A percentile compares a stretch with the other conserved stretches of the same genome.
These are phyloP conservation scores for Globisporangium spiculum DNA, from an alignment of 352 stramenopile genomes.

Conservation along the genomic window DNA sequence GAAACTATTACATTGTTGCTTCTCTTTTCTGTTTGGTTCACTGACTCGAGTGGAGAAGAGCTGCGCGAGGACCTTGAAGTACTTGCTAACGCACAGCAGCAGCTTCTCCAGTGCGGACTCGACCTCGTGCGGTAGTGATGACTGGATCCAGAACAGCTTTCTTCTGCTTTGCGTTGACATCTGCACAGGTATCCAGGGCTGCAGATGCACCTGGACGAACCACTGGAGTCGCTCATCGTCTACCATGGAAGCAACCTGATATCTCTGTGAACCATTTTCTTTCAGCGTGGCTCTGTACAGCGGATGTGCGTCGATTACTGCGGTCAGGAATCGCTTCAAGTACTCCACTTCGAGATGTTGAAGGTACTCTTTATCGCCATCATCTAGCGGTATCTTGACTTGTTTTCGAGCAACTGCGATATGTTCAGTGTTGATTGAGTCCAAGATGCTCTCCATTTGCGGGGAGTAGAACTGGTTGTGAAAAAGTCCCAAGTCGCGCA, in stretches of 20 bases:
- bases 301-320: constrained; percentile 11
- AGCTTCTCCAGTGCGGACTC: constrained; percentile 31
- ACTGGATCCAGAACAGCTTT: constrained; percentile 21
- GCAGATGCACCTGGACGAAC: constrained; percentile 14
- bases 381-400: constrained; percentile 4
- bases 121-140: constrained; percentile 29
- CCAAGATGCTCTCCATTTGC: constrained; percentile 36
- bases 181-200: not conserved
- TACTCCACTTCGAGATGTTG: constrained; percentile 2
- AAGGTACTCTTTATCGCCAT: not conserved
- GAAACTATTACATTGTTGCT: not conserved
- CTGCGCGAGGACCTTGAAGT: constrained; percentile 35
- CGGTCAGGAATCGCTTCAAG: constrained; percentile 12
- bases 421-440: constrained; percentile 9
- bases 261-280: not conserved
- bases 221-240: constrained; percentile 9
- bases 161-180: not conserved
- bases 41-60: constrained; percentile 34
- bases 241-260: not conserved
- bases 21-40: not conserved
- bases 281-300: constrained; percentile 5
- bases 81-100: constrained; percentile 37
- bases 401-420: constrained; percentile 15
- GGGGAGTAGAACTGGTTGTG: constrained; percentile 53
- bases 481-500: constrained; percentile 50